Evolutionary conservation across 2,329 filamentous ascomycete genomes (phyloP).

Genomic region (Penicillium hordei): DNA sequence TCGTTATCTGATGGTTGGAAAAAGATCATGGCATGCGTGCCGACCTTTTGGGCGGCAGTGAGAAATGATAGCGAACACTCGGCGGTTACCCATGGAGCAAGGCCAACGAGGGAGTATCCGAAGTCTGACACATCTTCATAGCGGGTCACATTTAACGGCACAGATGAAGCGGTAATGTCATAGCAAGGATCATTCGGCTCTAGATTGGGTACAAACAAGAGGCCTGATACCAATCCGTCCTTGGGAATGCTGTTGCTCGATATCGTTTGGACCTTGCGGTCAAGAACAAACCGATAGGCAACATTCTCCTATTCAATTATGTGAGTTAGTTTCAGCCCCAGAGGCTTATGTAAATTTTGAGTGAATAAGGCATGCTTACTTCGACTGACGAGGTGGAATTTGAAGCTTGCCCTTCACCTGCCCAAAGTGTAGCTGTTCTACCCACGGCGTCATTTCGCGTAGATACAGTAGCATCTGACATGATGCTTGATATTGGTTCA

Average conservation of each 20-base stretch:
- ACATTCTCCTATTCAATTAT: constrained; percentile 28
- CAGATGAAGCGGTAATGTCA: constrained; percentile 60
- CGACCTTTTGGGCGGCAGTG: constrained; percentile 58
- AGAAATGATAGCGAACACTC: constrained; percentile 75
- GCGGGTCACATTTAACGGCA: constrained; percentile 74
- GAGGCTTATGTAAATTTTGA: neutral
- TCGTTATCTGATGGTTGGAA: constrained; percentile 49
- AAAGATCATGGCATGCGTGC: constrained; percentile 60
- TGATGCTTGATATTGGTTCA: neutral
- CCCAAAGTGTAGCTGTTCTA: constrained; percentile 39
- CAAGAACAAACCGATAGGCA: constrained; percentile 38
- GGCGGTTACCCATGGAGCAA: constrained; percentile 81
- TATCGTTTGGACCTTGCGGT: constrained; percentile 70
- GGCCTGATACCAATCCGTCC: constrained; percentile 67
- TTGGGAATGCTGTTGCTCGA: constrained; percentile 64
- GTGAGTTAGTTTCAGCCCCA: neutral
- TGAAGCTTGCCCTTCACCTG: constrained; percentile 33
- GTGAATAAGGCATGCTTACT: constrained; percentile 30
- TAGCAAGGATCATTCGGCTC: constrained; percentile 60
- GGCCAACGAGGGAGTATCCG: constrained; percentile 72
- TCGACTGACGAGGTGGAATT: constrained; percentile 36
- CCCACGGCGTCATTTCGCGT: constrained; percentile 26
- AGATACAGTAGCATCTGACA: constrained; percentile 18
- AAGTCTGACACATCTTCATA: constrained; percentile 63
- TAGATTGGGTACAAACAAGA: constrained; percentile 82